Percentiles rank a stretch among this genome's conserved stretches.
phyloP scores from a whole-genome alignment of 805 yeast species.

The Grigorovia yakushimaensis region DNA sequence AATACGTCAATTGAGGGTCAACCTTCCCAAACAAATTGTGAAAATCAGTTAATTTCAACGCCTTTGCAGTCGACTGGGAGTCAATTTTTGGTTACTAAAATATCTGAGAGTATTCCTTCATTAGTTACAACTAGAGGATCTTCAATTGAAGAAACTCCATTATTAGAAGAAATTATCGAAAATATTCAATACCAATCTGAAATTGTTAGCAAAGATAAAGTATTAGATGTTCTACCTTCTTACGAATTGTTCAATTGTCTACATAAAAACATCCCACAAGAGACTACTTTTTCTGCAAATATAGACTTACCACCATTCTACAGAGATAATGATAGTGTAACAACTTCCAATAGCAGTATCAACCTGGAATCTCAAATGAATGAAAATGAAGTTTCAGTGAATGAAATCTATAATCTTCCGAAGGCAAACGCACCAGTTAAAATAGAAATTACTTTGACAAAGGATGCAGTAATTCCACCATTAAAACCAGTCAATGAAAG shows the following conservation, averaged over 20 bases:
- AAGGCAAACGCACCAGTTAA: constrained; percentile 15
- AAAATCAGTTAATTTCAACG: too few species aligned
- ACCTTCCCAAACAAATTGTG: too few species aligned
- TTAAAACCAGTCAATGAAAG: constrained; percentile 22
- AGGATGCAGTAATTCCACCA: constrained; percentile 14
- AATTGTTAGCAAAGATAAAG: constrained; percentile 3
- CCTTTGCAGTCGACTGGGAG: too few species aligned
- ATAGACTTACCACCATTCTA: constrained; percentile 14
- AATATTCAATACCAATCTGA: too few species aligned
- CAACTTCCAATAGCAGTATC: neutral
- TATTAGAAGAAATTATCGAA: too few species aligned
- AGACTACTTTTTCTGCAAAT: constrained; percentile 13
- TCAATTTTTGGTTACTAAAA: too few species aligned
- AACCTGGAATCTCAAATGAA: constrained; percentile 6
- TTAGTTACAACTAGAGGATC: too few species aligned
- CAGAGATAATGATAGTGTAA: constrained; percentile 1
- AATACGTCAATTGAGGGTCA: too few species aligned
- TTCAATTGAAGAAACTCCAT: too few species aligned
- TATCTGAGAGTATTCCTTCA: too few species aligned
- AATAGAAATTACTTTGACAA: constrained; percentile 13
- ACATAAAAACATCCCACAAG: constrained; percentile 19
- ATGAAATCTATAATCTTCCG: constrained; percentile 18
- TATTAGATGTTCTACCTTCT: constrained; percentile 19
- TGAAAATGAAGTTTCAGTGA: constrained; percentile 12
- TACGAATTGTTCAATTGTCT: constrained; percentile 20